Percentiles rank a stretch among this genome's conserved stretches.
These are phyloP conservation scores for Gossypium turneri DNA, from an alignment of 345 rosid species.

Conservation along the genomic window DNA sequence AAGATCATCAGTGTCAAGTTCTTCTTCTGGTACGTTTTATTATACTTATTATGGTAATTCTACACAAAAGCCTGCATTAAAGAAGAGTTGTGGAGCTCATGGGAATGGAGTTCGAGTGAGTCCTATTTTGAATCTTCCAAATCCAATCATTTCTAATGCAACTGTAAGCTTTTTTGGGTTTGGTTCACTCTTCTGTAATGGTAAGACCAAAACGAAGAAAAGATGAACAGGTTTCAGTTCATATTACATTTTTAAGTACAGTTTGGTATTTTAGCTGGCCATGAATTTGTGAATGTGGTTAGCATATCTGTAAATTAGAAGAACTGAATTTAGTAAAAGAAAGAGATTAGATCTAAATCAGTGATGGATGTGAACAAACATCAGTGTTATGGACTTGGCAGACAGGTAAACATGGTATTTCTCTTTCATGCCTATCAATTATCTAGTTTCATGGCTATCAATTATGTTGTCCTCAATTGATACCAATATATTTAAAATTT, in stretches of 20 bases:
- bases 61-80: slow-evolving; percentile 40
- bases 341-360: slow-evolving; percentile 24
- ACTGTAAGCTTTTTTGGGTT: slow-evolving; percentile 60
- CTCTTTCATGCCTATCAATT: not conserved
- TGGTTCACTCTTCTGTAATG: slow-evolving; percentile 70
- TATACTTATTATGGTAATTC: slow-evolving; percentile 28
- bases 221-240: slow-evolving; percentile 19
- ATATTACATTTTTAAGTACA: slow-evolving; percentile 21
- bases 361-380: slow-evolving; percentile 20
- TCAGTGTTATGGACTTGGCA: slow-evolving; percentile 31
- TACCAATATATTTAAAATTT: too few species aligned
- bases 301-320: slow-evolving; percentile 32
- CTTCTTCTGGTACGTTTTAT: slow-evolving; percentile 31
- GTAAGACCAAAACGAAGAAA: slow-evolving; percentile 66
- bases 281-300: not conserved
- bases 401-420: slow-evolving; percentile 35
- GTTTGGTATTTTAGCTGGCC: slow-evolving; percentile 40
- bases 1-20: slow-evolving; percentile 36
- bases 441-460: too few species aligned
- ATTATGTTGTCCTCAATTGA: too few species aligned
- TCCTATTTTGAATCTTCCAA: slow-evolving; percentile 70
- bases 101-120: slow-evolving; percentile 59
- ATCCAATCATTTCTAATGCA: slow-evolving; percentile 60
- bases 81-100: slow-evolving; percentile 49
- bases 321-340: slow-evolving; percentile 6